Conservation (phyloP, 1,284 basidiomycete genomes). For the Ustilago tritici region DNA sequence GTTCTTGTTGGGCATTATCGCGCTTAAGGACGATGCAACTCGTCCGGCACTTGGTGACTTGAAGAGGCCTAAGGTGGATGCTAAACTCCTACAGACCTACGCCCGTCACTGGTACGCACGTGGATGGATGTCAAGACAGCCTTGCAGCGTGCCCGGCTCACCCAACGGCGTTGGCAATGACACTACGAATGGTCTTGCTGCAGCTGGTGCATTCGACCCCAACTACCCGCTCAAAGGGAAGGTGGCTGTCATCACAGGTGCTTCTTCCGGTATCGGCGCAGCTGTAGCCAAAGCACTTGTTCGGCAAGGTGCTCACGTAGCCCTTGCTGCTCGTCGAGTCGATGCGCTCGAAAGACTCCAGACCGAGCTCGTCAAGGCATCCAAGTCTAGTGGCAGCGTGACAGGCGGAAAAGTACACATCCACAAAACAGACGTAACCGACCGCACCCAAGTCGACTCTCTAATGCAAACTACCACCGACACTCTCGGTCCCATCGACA, state of each 20-base stretch:
- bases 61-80: slow-evolving; percentile 61
- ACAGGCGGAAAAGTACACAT: slow-evolving; percentile 36
- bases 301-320: slow-evolving; percentile 53
- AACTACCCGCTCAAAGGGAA: slow-evolving; percentile 58
- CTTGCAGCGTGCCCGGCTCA: slow-evolving; percentile 34
- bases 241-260: slow-evolving; percentile 70
- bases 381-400: background rate
- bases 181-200: slow-evolving; percentile 17
- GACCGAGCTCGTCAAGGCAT: slow-evolving; percentile 20
- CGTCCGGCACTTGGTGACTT: slow-evolving; percentile 44
- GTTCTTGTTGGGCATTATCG: slow-evolving; percentile 54
- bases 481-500: slow-evolving; percentile 60
- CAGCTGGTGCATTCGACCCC: slow-evolving; percentile 34
- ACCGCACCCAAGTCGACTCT: slow-evolving; percentile 57
- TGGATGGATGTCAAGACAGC: slow-evolving; percentile 62
- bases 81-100: slow-evolving; percentile 61
- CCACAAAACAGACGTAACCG: slow-evolving; percentile 63
- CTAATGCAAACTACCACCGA: slow-evolving; percentile 51
- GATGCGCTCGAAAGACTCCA: slow-evolving; percentile 45
- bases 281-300: slow-evolving; percentile 62
- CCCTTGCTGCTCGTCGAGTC: slow-evolving; percentile 50
- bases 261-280: slow-evolving; percentile 70
- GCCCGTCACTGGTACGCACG: slow-evolving; percentile 66
- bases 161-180: slow-evolving; percentile 27
- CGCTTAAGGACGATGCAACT: slow-evolving; percentile 65